Percentiles rank a stretch among this genome's conserved stretches.
Conservation (phyloP, 129 eudicot species). For the Tagetes erecta region DNA sequence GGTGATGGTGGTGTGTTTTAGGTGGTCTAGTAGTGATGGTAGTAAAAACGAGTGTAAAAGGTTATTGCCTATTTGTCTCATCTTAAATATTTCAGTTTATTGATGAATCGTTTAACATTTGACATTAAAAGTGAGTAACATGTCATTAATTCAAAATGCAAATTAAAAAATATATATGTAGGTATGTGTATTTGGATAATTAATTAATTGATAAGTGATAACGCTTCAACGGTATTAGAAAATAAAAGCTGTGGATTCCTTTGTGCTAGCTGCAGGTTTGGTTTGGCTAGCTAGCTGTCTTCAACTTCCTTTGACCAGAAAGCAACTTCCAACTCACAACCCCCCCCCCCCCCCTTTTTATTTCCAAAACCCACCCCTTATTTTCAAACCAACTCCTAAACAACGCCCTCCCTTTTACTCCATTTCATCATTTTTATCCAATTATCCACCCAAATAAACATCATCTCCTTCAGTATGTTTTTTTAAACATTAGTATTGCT, state of each 20-base stretch:
- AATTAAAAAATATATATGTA: too few species aligned
- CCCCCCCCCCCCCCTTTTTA: background rate
- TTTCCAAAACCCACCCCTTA: slow-evolving; percentile 22
- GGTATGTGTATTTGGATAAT: too few species aligned
- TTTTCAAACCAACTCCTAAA: slow-evolving; percentile 7
- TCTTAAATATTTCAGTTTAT: too few species aligned
- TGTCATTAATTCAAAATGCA: too few species aligned
- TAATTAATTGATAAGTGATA: slow-evolving; percentile 3
- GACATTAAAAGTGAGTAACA: too few species aligned
- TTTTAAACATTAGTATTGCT: too few species aligned
- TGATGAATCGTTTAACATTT: too few species aligned
- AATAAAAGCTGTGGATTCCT: slow-evolving; percentile 37
- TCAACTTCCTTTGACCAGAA: slow-evolving; percentile 38
- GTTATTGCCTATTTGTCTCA: too few species aligned
- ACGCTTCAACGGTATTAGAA: slow-evolving; percentile 27
- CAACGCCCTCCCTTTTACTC: background rate
- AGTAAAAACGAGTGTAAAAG: too few species aligned
- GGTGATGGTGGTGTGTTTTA: too few species aligned
- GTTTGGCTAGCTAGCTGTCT: slow-evolving; percentile 39
- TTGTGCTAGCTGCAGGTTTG: slow-evolving; percentile 26
- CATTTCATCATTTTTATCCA: slow-evolving; percentile 8
- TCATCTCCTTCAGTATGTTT: too few species aligned
- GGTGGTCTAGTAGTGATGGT: too few species aligned
- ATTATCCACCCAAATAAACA: background rate
- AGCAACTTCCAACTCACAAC: slow-evolving; percentile 31